Base-by-base conservation (phyloP, 768 basidiomycete genomes). In the Termitomyces titanicus region DNA sequence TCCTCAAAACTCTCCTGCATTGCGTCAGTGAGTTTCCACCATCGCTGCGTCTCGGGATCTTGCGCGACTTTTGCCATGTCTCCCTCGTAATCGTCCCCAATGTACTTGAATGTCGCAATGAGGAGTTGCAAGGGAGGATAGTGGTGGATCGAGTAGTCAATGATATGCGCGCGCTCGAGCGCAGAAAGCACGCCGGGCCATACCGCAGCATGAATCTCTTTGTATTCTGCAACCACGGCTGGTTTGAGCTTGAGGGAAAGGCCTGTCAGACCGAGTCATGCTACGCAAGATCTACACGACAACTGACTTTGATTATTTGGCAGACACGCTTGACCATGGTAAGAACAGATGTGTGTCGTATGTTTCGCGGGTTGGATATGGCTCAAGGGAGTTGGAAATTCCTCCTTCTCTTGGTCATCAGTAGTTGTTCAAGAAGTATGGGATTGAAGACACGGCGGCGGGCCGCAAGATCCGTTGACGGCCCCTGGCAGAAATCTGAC, bases 31-130 rank as follows among this genome's bases (percentile, higher is more conserved):
- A 89, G 66, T 61, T 75, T 71, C 89, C 90, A 91, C 89, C 89
- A 92, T 55, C 79, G 66, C 66, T 78, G 79, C n/a, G 88, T 92
- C 64, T 85, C 83, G 15, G 80, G 74, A 64, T 89, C 86, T 17
- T 81, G 79, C 3, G 77, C 84, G 27, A 89, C 76, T 20, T 65
- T 73, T 34, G 71, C 74, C 88, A 91, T 90, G 61, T 91, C 89
- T 13, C 58, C 72, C 39, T 79, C 81, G 37, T 80, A 89, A 60
- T 92, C 80, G 3, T 70, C 55, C 0, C 89, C 90, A 0, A 74
- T 81, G 62, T 91, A 91, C 63, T 87, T 87, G 77, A 92, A 87
- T 43, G 77, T 83, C n/a, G 88, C 88, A 57, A 91, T 79, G n/a
- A 92, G 78, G 39, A 92, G 77, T 29, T 76, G 75, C 24, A 84